These are phyloP conservation scores for Sisymbrium altissimum DNA, from an alignment of 345 rosid genomes.

Conservation along the genomic window DNA sequence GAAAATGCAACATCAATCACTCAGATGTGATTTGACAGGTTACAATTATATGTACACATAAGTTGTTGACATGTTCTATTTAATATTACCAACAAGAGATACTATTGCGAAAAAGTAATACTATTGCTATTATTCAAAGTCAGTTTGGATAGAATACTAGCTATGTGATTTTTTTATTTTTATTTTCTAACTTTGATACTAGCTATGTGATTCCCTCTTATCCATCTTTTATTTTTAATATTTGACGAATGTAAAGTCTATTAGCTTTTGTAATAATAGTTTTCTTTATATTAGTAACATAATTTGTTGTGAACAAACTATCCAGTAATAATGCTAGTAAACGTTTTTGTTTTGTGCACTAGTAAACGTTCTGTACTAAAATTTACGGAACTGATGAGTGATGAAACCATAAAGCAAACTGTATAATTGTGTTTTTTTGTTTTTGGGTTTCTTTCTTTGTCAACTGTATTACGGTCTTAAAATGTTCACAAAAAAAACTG, in stretches of 20 bases:
- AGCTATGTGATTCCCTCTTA: not conserved
- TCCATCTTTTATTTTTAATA: not conserved
- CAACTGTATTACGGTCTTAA: not conserved
- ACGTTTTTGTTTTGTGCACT: no score
- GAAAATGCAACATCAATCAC: constrained; percentile 8
- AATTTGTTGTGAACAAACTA: not conserved
- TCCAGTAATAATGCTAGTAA: not conserved
- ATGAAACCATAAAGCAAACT: not conserved
- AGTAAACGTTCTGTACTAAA: not conserved
- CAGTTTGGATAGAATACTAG: not conserved
- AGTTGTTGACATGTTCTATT: constrained; percentile 22
- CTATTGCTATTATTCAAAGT: not conserved
- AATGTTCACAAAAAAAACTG: no score
- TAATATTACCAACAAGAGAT: not conserved
- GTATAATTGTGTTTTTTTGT: not conserved
- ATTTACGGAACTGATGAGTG: not conserved
- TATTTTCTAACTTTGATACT: no score
- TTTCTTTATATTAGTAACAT: not conserved
- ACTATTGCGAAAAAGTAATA: not conserved
- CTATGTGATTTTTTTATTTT: not conserved
- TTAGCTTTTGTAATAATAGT: not conserved
- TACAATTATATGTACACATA: not conserved
- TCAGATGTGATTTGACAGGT: constrained; percentile 24
- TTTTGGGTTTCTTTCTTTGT: not conserved
- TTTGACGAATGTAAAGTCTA: not conserved